A percentile compares a stretch with the other conserved stretches of the same genome.
phyloP scores from a whole-genome alignment of 108 stramenopile genomes.

The Cyclotella sp. region DNA sequence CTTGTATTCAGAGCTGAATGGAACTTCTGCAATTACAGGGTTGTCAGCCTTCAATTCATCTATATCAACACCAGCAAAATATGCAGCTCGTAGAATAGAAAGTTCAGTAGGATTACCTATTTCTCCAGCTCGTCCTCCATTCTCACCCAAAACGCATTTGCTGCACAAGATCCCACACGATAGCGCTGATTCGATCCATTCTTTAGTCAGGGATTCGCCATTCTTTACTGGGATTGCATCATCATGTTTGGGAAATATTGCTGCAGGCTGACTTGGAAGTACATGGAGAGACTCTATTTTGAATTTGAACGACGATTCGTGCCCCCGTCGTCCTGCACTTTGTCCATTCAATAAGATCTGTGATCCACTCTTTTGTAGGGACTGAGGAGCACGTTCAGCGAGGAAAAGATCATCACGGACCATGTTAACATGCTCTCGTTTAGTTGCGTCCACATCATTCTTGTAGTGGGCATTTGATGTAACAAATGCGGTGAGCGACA shows the following conservation, averaged over 20 bases:
- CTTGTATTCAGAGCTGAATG: constrained; percentile 86
- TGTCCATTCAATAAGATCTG: constrained; percentile 45
- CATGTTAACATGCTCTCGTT: constrained; percentile 61
- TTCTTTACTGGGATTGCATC: constrained; percentile 58
- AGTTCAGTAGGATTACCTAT: constrained; percentile 91
- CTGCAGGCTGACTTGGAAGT: too few species aligned
- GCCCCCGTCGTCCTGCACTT: constrained; percentile 34
- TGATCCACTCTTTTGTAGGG: constrained; percentile 34
- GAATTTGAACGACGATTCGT: constrained; percentile 44
- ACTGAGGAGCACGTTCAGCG: constrained; percentile 55
- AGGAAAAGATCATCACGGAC: constrained; percentile 70
- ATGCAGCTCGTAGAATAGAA: constrained; percentile 81
- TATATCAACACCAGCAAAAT: constrained; percentile 78
- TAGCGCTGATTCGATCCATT: constrained; percentile 67
- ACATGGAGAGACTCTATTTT: constrained; percentile 32
- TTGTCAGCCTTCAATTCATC: constrained; percentile 59
- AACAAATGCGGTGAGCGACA: constrained; percentile 83
- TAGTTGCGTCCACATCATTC: constrained; percentile 58
- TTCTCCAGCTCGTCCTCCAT: constrained; percentile 78
- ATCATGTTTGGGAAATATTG: constrained; percentile 20
- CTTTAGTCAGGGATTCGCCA: constrained; percentile 60
- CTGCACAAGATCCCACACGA: constrained; percentile 81
- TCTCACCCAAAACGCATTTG: constrained; percentile 77
- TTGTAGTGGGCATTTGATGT: constrained; percentile 79
- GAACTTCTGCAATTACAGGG: constrained; percentile 82